Evolutionary conservation across 805 yeast genomes (phyloP).

Genomic region (Candida palmyrensis): DNA sequence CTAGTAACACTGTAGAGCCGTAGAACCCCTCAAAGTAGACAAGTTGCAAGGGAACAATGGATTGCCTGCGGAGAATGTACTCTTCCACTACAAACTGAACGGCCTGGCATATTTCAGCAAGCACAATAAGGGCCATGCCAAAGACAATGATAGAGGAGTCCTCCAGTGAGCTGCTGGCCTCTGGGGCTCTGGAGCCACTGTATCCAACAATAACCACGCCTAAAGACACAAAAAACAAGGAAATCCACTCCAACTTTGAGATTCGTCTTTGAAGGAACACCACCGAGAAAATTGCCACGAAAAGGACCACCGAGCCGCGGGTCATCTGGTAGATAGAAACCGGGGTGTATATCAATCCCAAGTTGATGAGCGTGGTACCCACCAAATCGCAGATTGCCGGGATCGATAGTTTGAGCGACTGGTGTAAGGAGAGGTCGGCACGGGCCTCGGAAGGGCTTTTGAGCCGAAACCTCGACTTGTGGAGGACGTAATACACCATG

Average conservation of each 20-base stretch:
- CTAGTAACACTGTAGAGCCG: constrained; percentile 46
- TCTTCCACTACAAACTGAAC: constrained; percentile 78
- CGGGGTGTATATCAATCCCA: constrained; percentile 71
- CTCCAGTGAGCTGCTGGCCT: constrained; percentile 7
- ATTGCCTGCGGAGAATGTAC: constrained; percentile 48
- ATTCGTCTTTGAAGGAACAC: constrained; percentile 53
- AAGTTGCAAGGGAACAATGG: constrained; percentile 55
- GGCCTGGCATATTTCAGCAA: constrained; percentile 67
- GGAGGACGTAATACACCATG: constrained; percentile 31
- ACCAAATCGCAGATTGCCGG: constrained; percentile 69
- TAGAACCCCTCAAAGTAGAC: constrained; percentile 74
- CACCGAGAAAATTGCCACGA: constrained; percentile 69
- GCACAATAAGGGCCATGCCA: constrained; percentile 55
- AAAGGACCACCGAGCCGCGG: constrained; percentile 71
- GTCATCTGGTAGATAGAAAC: constrained; percentile 83
- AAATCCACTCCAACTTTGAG: constrained; percentile 61
- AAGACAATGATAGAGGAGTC: constrained; percentile 29
- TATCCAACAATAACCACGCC: constrained; percentile 74
- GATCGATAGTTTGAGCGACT: constrained; percentile 32
- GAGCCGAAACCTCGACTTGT: constrained; percentile 12
- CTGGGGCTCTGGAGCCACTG: constrained; percentile 47
- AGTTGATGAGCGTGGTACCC: constrained; percentile 71
- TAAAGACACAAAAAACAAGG: constrained; percentile 55
- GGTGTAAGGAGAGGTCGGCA: background rate
- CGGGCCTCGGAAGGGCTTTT: too few relatives aligned